Conservation (phyloP, 768 basidiomycete genomes). For the Pulveroboletus sp. region DNA sequence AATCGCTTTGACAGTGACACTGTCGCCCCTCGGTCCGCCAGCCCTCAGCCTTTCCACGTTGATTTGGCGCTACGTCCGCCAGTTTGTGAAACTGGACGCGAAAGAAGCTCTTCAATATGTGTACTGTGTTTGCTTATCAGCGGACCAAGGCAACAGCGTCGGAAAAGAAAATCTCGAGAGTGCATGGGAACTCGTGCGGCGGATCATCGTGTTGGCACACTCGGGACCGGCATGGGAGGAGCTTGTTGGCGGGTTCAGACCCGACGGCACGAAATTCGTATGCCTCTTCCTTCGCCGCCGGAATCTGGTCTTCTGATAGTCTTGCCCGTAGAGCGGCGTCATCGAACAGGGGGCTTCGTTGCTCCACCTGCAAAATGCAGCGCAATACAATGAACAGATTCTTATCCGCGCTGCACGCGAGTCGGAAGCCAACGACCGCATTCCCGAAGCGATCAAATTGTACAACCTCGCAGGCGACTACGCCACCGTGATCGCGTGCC, state of each 20-base stretch:
- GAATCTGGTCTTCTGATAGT: too few species aligned
- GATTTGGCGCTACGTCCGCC: slow-evolving; percentile 89
- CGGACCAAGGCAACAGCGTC: slow-evolving; percentile 64
- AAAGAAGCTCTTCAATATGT: slow-evolving; percentile 94
- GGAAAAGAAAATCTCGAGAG: slow-evolving; percentile 83
- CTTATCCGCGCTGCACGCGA: slow-evolving; percentile 79
- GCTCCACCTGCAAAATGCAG: slow-evolving; percentile 61
- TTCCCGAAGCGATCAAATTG: slow-evolving; percentile 88
- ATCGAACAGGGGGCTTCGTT: slow-evolving; percentile 81
- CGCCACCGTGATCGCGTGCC: slow-evolving; percentile 78
- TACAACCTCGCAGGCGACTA: slow-evolving; percentile 95
- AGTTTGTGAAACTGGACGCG: slow-evolving; percentile 89
- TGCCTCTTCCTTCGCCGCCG: slow-evolving; percentile 37
- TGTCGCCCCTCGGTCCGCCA: slow-evolving; percentile 64
- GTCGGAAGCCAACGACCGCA: slow-evolving; percentile 78
- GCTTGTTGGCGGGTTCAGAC: slow-evolving; percentile 87
- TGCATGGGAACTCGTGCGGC: slow-evolving; percentile 75
- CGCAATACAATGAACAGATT: slow-evolving; percentile 76
- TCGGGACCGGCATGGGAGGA: slow-evolving; percentile 85
- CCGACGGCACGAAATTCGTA: slow-evolving; percentile 88
- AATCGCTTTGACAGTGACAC: slow-evolving; percentile 47
- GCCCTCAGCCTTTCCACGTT: slow-evolving; percentile 79
- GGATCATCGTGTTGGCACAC: slow-evolving; percentile 76
- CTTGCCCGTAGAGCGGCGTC: slow-evolving; percentile 60
- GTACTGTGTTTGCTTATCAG: slow-evolving; percentile 75